Conservation (phyloP, 164 flowering plant species). For the Berberis thunbergii region DNA sequence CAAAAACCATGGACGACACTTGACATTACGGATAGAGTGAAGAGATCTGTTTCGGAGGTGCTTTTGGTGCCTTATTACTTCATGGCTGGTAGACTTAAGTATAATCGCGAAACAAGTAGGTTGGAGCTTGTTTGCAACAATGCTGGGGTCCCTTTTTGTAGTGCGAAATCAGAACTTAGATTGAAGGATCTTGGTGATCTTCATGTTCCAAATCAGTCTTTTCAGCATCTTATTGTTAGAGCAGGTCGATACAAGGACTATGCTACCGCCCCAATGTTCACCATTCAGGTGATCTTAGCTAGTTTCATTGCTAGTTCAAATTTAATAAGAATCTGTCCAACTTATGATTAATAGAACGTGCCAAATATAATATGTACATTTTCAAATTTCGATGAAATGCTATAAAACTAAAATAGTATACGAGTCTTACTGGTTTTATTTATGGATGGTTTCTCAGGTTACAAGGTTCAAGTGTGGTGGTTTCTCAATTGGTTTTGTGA, state of each 20-base stretch:
- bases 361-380: no score
- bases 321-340: neutral
- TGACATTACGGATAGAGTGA: slow-evolving; percentile 24
- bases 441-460: slow-evolving; percentile 19
- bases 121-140: slow-evolving; percentile 44
- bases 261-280: slow-evolving; percentile 24
- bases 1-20: slow-evolving; percentile 2
- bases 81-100: slow-evolving; percentile 41
- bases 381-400: no score
- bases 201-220: slow-evolving; percentile 30
- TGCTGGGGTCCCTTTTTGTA: slow-evolving; percentile 27
- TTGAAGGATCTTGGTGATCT: slow-evolving; percentile 34
- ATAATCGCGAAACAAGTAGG: slow-evolving; percentile 20
- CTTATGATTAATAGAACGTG: neutral
- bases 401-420: neutral
- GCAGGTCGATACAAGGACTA: slow-evolving; percentile 19
- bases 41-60: slow-evolving; percentile 25
- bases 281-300: slow-evolving; percentile 28
- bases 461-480: slow-evolving; percentile 46
- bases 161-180: slow-evolving; percentile 28
- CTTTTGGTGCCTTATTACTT: slow-evolving; percentile 37
- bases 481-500: slow-evolving; percentile 34
- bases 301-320: neutral
- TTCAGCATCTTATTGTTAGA: slow-evolving; percentile 25
- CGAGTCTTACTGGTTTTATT: neutral